Base-by-base conservation (phyloP, 192 early-diverging fungal species). In the Cladochytrium replicatum region DNA sequence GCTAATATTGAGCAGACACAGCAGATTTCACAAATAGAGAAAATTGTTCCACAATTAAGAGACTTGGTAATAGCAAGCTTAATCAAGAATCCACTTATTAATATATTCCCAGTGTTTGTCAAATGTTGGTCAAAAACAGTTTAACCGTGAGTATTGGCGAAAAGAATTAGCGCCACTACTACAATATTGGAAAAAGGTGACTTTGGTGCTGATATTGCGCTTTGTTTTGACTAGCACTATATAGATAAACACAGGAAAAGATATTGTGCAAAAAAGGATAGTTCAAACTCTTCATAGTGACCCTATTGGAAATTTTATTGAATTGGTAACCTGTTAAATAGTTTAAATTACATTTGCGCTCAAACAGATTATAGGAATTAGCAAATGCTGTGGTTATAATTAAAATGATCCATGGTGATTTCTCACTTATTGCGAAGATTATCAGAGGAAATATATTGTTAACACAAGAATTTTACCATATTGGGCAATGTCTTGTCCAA, bases 141-240 rank as follows among this genome's bases (percentile, higher is more conserved):
- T 73, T 40, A 66, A 76, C 31, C 50, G 54, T 44, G 69, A 77
- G 15, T 17, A 48, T 22, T 77, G 74, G 74, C 45, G 61, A 17
- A 41, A 52, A 46, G 61, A 70, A 42, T 34, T 77, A 17, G 32
- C 58, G 41, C 74, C 74, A 6, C 68, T 77, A 25, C 37, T 77
- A 13, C 50, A 66, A 19, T 41, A 73, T 4, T 77, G 74, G 74
- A 69, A 67, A 47, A 75, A 72, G 67, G 63, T 72, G 21, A 8
- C 46, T 17, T 15, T 7, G 3, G 0, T 2, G 2, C 9, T 25
- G 25, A 30, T 60, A 43, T 13, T 7, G 19, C 24, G 28, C 17
- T 19, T 55, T 22, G 6, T 49, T 21, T 1, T 62, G 22, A 19
- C 22, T 26, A 43, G 17, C 25, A 31, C 2, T 41, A 5, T 28